Conservation (phyloP, 2,329 filamentous ascomycete species). For the Calonectria crousiana region DNA sequence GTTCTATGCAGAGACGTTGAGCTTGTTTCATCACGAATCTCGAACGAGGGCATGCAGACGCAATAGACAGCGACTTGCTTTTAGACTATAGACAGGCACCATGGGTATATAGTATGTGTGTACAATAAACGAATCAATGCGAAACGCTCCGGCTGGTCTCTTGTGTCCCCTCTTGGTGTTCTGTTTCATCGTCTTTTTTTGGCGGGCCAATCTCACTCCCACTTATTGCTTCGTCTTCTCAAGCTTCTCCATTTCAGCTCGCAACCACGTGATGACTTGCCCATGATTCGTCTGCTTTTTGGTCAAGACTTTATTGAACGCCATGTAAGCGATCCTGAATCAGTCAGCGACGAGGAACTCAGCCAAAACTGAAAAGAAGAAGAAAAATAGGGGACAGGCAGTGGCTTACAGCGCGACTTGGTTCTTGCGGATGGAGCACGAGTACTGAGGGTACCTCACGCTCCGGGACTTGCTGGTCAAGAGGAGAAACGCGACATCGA, state of each 20-base stretch:
- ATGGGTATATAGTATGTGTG: neutral
- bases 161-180: neutral
- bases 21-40: neutral
- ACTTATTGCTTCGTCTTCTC: slow-evolving; percentile 15
- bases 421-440: slow-evolving; percentile 69
- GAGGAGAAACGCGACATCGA: slow-evolving; percentile 73
- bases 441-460: slow-evolving; percentile 62
- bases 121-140: neutral
- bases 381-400: neutral
- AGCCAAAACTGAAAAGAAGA: too few species aligned
- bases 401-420: slow-evolving; percentile 72
- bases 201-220: too few species aligned
- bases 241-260: slow-evolving; percentile 57
- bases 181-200: neutral
- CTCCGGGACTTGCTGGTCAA: slow-evolving; percentile 68
- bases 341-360: neutral
- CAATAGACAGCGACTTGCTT: neutral
- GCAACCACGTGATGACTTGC: slow-evolving; percentile 77
- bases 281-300: slow-evolving; percentile 79
- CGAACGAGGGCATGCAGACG: neutral
- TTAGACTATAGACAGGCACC: neutral
- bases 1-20: neutral
- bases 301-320: slow-evolving; percentile 76
- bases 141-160: neutral
- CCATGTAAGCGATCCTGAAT: slow-evolving; percentile 73